Base-by-base conservation (phyloP, 2,329 filamentous ascomycete species). In the Stenocarpella maydis region DNA sequence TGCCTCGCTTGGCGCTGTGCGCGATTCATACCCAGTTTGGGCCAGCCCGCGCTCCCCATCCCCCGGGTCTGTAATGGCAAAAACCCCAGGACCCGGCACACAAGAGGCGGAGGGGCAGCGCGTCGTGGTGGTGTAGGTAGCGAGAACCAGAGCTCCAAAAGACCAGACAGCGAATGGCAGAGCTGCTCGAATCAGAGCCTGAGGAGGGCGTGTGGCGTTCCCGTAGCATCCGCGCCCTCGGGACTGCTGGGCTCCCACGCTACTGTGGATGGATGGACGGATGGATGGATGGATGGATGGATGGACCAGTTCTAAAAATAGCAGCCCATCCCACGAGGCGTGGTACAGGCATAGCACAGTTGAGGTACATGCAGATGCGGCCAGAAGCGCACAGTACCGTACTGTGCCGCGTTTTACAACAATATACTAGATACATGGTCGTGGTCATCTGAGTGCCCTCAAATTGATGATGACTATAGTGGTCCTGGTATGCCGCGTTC, bases 181-280 rank as follows among this genome's bases (percentile, higher is more conserved):
- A 47, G 39, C 39, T 47, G 50, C 52, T 67, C 52, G 64, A 58
- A 55, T 49, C 52, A 67, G 45, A 55, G 52, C 50, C 17, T 17
- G 50, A 37, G 17, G 12, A 43, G n/a, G 41, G 39, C 39, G 55
- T 64, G 34, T 67, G 68, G 60, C 65, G 65, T 64, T 8, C 50
- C 53, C 66, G 39, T 54, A 14, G 21, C 60, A 69, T 58, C 69
- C 69, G 67, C 61, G 45, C 47, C 41, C 50, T 54, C 53, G 69
- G 69, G 67, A 69, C 67, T 63, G n/a, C 31, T 4, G 53, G 37
- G 60, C 52, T 58, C 45, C 34, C 24, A 39, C 58, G 58, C 58
- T 63, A 63, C 58, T 63, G 58, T 61, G n/a, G 55, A 34, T 21
- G 37, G 52, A 34, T 21, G 37, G 21, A 58, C 19, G 58, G 26